A percentile compares a stretch with the other conserved stretches of the same genome.
These are phyloP conservation scores for Tetraselmis striata DNA, from an alignment of 139 green algal species.

Conservation along the genomic window DNA sequence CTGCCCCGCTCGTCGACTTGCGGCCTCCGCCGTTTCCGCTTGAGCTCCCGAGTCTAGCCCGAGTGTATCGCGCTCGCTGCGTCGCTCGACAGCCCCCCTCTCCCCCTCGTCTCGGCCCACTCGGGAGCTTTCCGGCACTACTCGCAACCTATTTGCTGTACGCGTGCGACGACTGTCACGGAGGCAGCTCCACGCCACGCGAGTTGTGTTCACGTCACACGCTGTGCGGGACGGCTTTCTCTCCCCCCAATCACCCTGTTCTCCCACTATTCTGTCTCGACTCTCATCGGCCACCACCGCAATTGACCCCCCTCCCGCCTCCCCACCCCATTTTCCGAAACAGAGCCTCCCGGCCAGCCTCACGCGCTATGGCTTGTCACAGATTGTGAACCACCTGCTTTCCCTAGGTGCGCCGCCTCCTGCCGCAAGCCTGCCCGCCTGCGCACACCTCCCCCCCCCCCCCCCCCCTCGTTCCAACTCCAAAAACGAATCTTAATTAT, in stretches of 20 bases:
- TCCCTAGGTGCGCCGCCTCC: conserved; percentile 51
- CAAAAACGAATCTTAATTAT: no score
- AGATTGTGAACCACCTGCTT: conserved; percentile 94
- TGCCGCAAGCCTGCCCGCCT: not conserved
- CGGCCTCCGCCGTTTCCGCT: not conserved
- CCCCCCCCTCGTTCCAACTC: not conserved
- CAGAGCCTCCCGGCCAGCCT: conserved; percentile 78
- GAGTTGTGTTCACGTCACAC: not conserved
- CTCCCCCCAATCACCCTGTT: no score
- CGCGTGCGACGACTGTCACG: no score
- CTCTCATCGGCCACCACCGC: not conserved
- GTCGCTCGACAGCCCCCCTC: not conserved
- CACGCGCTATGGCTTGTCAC: conserved; percentile 87
- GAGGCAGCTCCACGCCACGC: no score
- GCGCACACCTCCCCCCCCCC: not conserved
- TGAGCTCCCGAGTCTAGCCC: not conserved
- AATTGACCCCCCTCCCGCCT: not conserved
- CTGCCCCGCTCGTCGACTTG: not conserved
- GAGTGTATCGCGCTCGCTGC: not conserved
- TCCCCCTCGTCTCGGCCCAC: not conserved
- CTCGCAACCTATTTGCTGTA: no score
- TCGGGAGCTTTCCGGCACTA: no score
- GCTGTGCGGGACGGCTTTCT: not conserved
- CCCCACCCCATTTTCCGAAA: not conserved
- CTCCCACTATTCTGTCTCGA: no score